These are phyloP conservation scores for Arthrinium puccinioides DNA, from an alignment of 2,329 filamentous ascomycete genomes.

Conservation along the genomic window DNA sequence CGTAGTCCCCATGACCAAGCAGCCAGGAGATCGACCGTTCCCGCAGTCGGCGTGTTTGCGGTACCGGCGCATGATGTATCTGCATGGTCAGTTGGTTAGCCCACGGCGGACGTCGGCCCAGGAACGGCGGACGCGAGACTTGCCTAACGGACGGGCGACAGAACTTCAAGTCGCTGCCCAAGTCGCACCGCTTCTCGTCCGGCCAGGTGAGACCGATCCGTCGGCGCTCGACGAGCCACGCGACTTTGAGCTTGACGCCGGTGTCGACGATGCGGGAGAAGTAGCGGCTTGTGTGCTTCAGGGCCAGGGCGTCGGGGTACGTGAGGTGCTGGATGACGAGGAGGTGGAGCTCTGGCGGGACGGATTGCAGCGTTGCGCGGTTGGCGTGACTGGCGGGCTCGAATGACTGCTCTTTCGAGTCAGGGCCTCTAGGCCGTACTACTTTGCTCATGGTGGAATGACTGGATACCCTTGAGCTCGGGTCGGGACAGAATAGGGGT, in stretches of 20 bases:
- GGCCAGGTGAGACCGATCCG: constrained; percentile 59
- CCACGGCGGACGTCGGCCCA: too few species aligned
- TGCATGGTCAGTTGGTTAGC: too few species aligned
- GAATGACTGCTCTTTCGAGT: too few species aligned
- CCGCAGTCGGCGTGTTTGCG: too few species aligned
- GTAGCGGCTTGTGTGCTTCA: constrained; percentile 59
- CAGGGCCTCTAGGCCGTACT: too few species aligned
- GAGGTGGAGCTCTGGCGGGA: constrained; percentile 63
- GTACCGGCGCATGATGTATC: too few species aligned
- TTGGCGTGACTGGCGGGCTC: background rate
- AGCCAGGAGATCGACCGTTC: too few species aligned
- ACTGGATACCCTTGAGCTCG: too few species aligned
- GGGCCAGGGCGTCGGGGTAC: constrained; percentile 64
- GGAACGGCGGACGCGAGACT: constrained; percentile 17
- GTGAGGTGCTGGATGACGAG: constrained; percentile 52
- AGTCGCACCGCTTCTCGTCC: constrained; percentile 47
- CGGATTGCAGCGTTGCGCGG: background rate
- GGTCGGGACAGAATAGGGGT: too few species aligned
- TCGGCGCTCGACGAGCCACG: constrained; percentile 61
- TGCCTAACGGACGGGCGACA: constrained; percentile 53
- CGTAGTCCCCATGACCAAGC: too few species aligned
- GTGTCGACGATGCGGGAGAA: constrained; percentile 61
- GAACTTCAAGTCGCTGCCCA: constrained; percentile 53
- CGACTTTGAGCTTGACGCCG: constrained; percentile 56
- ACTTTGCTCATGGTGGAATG: too few species aligned